Evolutionary conservation across 2,329 filamentous ascomycete species (phyloP).

Genomic region (Hymenoscyphus scutula): DNA sequence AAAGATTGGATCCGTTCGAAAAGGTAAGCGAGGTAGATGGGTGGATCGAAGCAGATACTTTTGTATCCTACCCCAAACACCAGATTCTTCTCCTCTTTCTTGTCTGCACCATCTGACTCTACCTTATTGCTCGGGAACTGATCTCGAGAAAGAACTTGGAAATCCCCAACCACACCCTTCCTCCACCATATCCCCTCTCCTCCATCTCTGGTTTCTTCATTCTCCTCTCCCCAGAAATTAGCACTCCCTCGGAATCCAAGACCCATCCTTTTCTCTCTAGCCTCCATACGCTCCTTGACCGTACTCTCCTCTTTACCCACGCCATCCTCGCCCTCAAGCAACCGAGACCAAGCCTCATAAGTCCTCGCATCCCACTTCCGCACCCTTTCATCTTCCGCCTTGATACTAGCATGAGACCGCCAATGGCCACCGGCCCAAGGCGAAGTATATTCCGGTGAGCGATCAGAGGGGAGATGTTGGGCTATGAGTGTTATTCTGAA

Average conservation of each 20-base stretch:
- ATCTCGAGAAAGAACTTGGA: slow-evolving; percentile 10
- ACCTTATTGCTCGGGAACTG: not conserved
- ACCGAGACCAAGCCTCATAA: slow-evolving; percentile 41
- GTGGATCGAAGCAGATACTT: slow-evolving; percentile 22
- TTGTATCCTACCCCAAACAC: slow-evolving; percentile 20
- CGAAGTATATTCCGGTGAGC: slow-evolving; percentile 21
- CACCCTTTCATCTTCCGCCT: slow-evolving; percentile 33
- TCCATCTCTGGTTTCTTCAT: slow-evolving; percentile 22
- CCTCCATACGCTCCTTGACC: slow-evolving; percentile 25
- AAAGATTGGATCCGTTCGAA: slow-evolving; percentile 27
- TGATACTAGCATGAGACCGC: slow-evolving; percentile 41
- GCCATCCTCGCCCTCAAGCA: slow-evolving; percentile 21
- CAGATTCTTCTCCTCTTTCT: not conserved
- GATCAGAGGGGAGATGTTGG: slow-evolving; percentile 40
- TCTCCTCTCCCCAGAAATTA: slow-evolving; percentile 7
- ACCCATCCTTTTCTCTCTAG: slow-evolving; percentile 21
- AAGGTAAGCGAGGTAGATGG: slow-evolving; percentile 24
- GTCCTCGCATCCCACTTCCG: slow-evolving; percentile 44
- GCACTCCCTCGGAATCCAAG: slow-evolving; percentile 18
- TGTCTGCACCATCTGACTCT: too few relatives aligned
- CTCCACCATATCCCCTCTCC: slow-evolving; percentile 24
- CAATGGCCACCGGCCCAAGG: slow-evolving; percentile 48
- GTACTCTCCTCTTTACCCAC: not conserved
- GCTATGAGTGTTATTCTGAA: slow-evolving; percentile 42
- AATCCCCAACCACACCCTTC: slow-evolving; percentile 9